phyloP scores from a whole-genome alignment of 768 basidiomycete genomes.

The Naganishia vaughanmartiniae region DNA sequence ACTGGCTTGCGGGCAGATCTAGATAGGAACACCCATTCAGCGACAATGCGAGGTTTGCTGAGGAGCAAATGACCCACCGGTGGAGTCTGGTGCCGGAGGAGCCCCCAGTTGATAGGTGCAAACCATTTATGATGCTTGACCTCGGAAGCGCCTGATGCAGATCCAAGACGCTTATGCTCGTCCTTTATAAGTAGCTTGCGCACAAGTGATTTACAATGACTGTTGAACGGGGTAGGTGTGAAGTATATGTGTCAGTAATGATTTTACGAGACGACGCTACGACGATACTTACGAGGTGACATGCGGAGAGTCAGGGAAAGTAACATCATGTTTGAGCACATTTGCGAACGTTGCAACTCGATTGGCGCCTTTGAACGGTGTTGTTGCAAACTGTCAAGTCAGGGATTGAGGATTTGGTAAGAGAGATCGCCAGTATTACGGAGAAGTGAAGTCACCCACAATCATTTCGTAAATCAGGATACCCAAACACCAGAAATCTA shows the following conservation, averaged over 20 bases:
- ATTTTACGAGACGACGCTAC: not conserved
- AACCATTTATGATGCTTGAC: slow-evolving; percentile 99
- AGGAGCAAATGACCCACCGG: slow-evolving; percentile 63
- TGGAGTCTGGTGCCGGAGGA: slow-evolving; percentile 84
- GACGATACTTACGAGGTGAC: slow-evolving; percentile 65
- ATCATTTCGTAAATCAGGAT: slow-evolving; percentile 95
- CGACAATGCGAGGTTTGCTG: not conserved
- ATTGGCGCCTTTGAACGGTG: slow-evolving; percentile 95
- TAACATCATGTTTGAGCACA: slow-evolving; percentile 79
- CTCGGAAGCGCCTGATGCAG: slow-evolving; percentile 91
- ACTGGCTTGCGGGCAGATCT: slow-evolving; percentile 78
- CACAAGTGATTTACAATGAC: slow-evolving; percentile 83
- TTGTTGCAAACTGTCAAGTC: slow-evolving; percentile 78
- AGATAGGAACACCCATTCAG: slow-evolving; percentile 33
- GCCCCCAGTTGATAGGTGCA: slow-evolving; percentile 90
- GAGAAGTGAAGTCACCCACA: slow-evolving; percentile 38
- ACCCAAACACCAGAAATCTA: slow-evolving; percentile 99
- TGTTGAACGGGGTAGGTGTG: slow-evolving; percentile 48
- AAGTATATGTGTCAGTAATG: not conserved
- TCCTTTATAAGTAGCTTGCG: slow-evolving; percentile 85
- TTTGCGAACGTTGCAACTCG: slow-evolving; percentile 95
- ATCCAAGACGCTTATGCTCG: slow-evolving; percentile 81
- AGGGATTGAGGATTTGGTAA: not conserved
- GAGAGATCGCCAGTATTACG: not conserved
- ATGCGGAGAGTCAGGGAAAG: slow-evolving; percentile 81